A percentile compares a stretch with the other conserved stretches of the same genome.
Evolutionary conservation across 208 protist species (phyloP).

Genomic region (Crithidia thermophila): DNA sequence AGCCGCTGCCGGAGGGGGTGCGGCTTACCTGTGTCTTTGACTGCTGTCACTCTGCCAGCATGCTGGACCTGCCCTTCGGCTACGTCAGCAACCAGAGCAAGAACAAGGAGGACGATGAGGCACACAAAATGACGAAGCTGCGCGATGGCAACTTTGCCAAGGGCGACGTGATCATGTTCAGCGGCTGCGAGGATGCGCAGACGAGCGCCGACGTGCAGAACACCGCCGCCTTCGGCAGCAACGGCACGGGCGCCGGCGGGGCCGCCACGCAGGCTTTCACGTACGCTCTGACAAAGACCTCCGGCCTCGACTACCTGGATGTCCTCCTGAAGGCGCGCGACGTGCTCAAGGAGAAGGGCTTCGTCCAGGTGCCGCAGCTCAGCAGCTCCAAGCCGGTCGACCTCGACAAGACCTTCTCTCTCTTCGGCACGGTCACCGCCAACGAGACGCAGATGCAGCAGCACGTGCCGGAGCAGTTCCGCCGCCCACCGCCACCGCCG

Average conservation of each 20-base stretch:
- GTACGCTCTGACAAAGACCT: constrained; percentile 72
- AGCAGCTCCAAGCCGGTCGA: constrained; percentile 90
- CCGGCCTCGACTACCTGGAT: constrained; percentile 71
- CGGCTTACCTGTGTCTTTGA: constrained; percentile 94
- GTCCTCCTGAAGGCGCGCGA: constrained; percentile 84
- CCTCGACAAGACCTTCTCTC: constrained; percentile 86
- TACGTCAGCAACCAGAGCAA: constrained; percentile 47
- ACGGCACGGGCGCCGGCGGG: constrained; percentile 19
- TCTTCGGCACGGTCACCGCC: constrained; percentile 81
- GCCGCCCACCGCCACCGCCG: constrained; percentile 32
- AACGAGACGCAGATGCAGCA: constrained; percentile 58
- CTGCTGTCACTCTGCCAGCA: constrained; percentile 92
- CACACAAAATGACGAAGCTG: constrained; percentile 54
- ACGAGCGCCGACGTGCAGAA: constrained; percentile 76
- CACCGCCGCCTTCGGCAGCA: constrained; percentile 49
- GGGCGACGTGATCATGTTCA: constrained; percentile 90
- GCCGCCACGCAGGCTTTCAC: constrained; percentile 87
- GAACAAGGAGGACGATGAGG: constrained; percentile 11
- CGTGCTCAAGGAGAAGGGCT: constrained; percentile 68
- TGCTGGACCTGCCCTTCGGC: constrained; percentile 89
- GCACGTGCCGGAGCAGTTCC: constrained; percentile 62
- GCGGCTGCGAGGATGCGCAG: constrained; percentile 83
- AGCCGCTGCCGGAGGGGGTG: constrained; percentile 69
- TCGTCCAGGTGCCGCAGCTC: constrained; percentile 88
- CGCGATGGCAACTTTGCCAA: constrained; percentile 73